These are phyloP conservation scores for Tuber brumale DNA, from an alignment of 495 filamentous ascomycete genomes.

Conservation along the genomic window DNA sequence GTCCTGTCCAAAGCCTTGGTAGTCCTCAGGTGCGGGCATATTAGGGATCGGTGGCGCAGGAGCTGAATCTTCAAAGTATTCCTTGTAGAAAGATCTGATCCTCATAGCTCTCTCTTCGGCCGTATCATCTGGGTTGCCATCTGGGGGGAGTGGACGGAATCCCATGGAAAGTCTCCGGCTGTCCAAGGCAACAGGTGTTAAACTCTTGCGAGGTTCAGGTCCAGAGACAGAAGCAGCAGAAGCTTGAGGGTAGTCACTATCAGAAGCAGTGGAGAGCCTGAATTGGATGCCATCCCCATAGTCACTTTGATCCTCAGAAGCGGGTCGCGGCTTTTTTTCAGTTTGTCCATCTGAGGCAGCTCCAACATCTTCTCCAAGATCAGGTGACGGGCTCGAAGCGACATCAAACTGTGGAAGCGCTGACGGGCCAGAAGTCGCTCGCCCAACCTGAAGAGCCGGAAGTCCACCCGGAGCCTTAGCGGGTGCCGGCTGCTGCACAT, in stretches of 20 bases:
- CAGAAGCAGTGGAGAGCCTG: slow-evolving; percentile 47
- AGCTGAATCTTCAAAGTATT: slow-evolving; percentile 91
- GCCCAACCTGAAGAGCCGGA: slow-evolving; percentile 13
- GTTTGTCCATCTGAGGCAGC: background rate
- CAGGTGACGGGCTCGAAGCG: slow-evolving; percentile 21
- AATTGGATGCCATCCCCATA: slow-evolving; percentile 59
- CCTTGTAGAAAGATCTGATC: slow-evolving; percentile 97
- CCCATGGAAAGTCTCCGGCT: slow-evolving; percentile 75
- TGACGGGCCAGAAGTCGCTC: slow-evolving; percentile 9
- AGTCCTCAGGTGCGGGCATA: slow-evolving; percentile 25
- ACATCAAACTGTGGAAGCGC: slow-evolving; percentile 24
- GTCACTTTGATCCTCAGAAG: slow-evolving; percentile 52
- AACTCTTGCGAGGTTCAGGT: slow-evolving; percentile 31
- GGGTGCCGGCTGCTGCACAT: slow-evolving; percentile 18
- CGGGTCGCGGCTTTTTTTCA: slow-evolving; percentile 34
- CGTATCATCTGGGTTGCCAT: slow-evolving; percentile 64
- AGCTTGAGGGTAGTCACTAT: slow-evolving; percentile 29
- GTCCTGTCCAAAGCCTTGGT: slow-evolving; percentile 14
- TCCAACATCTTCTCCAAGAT: slow-evolving; percentile 7
- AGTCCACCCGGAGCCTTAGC: slow-evolving; percentile 5
- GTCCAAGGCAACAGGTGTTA: slow-evolving; percentile 47
- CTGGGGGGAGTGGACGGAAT: slow-evolving; percentile 84
- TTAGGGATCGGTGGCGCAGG: slow-evolving; percentile 48
- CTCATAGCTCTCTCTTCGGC: slow-evolving; percentile 91
- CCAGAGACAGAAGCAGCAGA: slow-evolving; percentile 33